phyloP scores from a whole-genome alignment of 495 filamentous ascomycete genomes.

The Aspergillus ellipticus region DNA sequence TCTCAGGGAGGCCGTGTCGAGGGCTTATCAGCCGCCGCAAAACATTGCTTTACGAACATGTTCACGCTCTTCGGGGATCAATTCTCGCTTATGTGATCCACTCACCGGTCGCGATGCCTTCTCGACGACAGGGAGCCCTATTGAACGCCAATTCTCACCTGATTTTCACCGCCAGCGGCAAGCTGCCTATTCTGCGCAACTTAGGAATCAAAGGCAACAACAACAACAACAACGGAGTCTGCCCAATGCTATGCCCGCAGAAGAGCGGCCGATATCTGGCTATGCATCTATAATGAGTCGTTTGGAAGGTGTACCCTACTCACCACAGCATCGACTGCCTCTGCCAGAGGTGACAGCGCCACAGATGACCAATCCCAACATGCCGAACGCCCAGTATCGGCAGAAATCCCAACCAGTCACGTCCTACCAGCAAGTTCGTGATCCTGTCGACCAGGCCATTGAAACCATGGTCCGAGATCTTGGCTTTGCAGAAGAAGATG shows the following conservation, averaged over 20 bases:
- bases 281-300: conserved; percentile 37
- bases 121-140: conserved; percentile 1
- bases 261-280: conserved; percentile 46
- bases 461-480: conserved; percentile 44
- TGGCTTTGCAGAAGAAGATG: conserved; percentile 45
- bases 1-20: conserved; percentile 58
- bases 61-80: conserved; percentile 8
- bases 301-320: conserved; percentile 23
- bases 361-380: background rate
- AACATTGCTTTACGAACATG: conserved; percentile 14
- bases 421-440: conserved; percentile 40
- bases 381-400: conserved; percentile 3
- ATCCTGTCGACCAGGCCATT: conserved; percentile 51
- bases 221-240: conserved; percentile 28
- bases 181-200: conserved; percentile 36
- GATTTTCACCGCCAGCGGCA: conserved; percentile 33
- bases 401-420: background rate
- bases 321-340: background rate
- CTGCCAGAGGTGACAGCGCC: background rate
- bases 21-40: conserved; percentile 54
- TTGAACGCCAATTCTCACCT: background rate
- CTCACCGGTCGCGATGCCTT: background rate
- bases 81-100: background rate
- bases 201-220: conserved; percentile 31
- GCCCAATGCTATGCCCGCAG: conserved; percentile 27